These are phyloP conservation scores for Lactifluus pinguis DNA, from an alignment of 768 basidiomycete species.

Conservation along the genomic window DNA sequence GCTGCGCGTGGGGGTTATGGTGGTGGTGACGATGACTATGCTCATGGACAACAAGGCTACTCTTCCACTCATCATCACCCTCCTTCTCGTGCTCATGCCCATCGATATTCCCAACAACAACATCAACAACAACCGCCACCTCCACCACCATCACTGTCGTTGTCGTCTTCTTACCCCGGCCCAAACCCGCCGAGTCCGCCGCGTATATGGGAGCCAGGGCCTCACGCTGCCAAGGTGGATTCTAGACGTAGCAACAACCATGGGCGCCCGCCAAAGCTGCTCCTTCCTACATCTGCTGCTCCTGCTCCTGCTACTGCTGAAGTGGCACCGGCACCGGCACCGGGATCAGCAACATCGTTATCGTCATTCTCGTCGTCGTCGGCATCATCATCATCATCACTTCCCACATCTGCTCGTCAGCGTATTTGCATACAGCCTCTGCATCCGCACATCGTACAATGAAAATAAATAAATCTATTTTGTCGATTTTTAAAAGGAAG, in stretches of 20 bases:
- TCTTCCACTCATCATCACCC: neutral
- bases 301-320: no score
- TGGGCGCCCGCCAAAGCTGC: neutral
- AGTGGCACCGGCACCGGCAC: neutral
- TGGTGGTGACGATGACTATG: neutral
- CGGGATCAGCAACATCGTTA: neutral
- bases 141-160: no score
- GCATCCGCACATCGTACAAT: neutral
- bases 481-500: neutral
- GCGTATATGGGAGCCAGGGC: slow-evolving; percentile 10
- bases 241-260: neutral
- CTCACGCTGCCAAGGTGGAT: neutral
- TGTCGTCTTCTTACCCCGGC: no score
- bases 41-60: neutral
- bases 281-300: neutral
- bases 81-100: neutral
- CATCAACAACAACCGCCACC: no score
- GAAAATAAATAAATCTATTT: neutral
- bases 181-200: neutral
- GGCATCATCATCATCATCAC: neutral
- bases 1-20: neutral
- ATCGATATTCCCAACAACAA: neutral
- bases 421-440: neutral
- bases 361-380: neutral
- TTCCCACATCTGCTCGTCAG: neutral